Evolutionary conservation across 495 filamentous ascomycete genomes (phyloP).

Genomic region (Talaromyces stipitatus): DNA sequence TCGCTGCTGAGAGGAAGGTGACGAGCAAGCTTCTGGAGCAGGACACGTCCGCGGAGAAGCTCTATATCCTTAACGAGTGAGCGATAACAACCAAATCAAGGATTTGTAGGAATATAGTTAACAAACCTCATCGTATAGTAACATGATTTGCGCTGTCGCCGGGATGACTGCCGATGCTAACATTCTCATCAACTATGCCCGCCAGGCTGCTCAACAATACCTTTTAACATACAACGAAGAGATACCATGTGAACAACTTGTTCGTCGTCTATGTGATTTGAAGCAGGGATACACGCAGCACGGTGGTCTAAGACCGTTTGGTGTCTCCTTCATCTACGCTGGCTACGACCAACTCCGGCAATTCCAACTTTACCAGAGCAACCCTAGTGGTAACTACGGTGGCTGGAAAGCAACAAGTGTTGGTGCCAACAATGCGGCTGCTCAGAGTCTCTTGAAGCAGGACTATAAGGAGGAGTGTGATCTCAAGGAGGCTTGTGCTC

Average conservation of each 20-base stretch:
- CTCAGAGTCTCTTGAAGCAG: conserved; percentile 96
- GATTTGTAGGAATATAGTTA: background rate
- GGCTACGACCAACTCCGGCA: conserved; percentile 91
- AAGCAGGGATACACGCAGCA: conserved; percentile 99
- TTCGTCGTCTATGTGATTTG: conserved; percentile 91
- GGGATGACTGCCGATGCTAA: conserved; percentile 99
- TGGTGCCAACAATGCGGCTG: conserved; percentile 95
- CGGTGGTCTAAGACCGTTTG: conserved; percentile 94
- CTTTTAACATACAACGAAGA: conserved; percentile 99
- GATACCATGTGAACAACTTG: conserved; percentile 98
- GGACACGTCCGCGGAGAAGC: conserved; percentile 98
- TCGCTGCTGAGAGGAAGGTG: conserved; percentile 98
- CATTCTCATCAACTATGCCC: conserved; percentile 99
- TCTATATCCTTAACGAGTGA: conserved; percentile 97
- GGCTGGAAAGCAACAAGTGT: conserved; percentile 99
- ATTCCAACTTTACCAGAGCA: conserved; percentile 99
- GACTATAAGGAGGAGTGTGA: conserved; percentile 98
- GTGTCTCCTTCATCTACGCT: conserved; percentile 99
- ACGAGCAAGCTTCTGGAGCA: conserved; percentile 99
- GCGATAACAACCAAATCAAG: background rate
- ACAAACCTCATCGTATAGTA: conserved; percentile 45
- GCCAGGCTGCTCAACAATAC: conserved; percentile 91
- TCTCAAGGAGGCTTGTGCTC: conserved; percentile 90
- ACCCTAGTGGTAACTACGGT: conserved; percentile 98
- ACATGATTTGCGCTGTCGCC: conserved; percentile 99